These are phyloP conservation scores for Trypanosoma caninum DNA, from an alignment of 208 protist species.

Conservation along the genomic window DNA sequence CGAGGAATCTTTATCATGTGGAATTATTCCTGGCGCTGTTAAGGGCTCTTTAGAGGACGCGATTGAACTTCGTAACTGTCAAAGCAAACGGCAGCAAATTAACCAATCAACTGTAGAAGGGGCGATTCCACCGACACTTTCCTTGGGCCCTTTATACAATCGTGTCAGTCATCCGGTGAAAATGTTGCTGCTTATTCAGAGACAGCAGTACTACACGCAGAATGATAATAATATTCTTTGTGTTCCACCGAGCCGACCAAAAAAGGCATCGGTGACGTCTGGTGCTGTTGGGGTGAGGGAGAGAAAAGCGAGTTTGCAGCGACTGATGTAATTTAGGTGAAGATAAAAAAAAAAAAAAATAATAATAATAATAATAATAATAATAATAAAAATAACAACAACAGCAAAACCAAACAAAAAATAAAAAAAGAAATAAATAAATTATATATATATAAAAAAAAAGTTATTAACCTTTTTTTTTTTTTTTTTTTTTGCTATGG, in stretches of 20 bases:
- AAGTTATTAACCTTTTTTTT: too few species aligned
- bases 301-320: background rate
- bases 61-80: slow-evolving; percentile 1
- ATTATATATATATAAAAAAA: too few species aligned
- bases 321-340: slow-evolving; percentile 6
- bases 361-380: background rate
- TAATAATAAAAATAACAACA: background rate
- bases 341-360: background rate
- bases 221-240: slow-evolving; percentile 76
- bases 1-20: slow-evolving; percentile 32
- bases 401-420: too few species aligned
- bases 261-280: background rate
- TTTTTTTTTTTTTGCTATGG: too few species aligned
- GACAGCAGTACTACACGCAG: slow-evolving; percentile 87
- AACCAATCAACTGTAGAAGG: slow-evolving; percentile 41
- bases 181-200: slow-evolving; percentile 60
- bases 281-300: background rate
- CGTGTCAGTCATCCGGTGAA: slow-evolving; percentile 42
- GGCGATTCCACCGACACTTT: slow-evolving; percentile 50
- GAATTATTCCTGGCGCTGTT: slow-evolving; percentile 42
- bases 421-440: too few species aligned
- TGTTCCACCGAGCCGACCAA: slow-evolving; percentile 1
- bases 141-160: slow-evolving; percentile 41
- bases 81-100: background rate
- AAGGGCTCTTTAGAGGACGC: slow-evolving; percentile 28